These are phyloP conservation scores for Cyberlindnera amylophila DNA, from an alignment of 805 yeast species.

Conservation along the genomic window DNA sequence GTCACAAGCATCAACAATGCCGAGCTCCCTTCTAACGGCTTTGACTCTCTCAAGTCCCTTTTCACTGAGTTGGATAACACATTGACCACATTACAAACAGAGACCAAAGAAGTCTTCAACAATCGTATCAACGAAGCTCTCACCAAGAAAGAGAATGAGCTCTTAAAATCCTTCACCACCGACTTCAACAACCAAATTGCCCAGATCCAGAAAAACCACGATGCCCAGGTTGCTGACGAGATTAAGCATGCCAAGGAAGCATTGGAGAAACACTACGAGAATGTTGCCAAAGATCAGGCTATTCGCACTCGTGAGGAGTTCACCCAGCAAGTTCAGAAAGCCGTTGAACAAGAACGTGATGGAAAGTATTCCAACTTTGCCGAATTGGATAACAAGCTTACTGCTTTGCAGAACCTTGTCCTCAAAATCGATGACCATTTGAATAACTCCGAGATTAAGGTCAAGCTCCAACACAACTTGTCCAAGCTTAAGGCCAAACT, in stretches of 20 bases:
- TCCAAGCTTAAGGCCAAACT: constrained; percentile 40
- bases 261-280: constrained; percentile 67
- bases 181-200: constrained; percentile 62
- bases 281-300: constrained; percentile 64
- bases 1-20: constrained; percentile 24
- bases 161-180: constrained; percentile 54
- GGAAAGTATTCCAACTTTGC: constrained; percentile 71
- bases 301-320: constrained; percentile 67
- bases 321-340: constrained; percentile 50
- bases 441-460: constrained; percentile 35
- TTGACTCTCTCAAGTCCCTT: constrained; percentile 14
- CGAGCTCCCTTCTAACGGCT: constrained; percentile 14
- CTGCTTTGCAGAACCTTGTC: constrained; percentile 53
- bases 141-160: constrained; percentile 44
- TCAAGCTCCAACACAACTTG: constrained; percentile 41
- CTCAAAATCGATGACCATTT: constrained; percentile 36
- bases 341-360: constrained; percentile 70
- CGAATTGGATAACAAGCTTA: constrained; percentile 52
- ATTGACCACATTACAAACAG: constrained; percentile 13
- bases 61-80: constrained; percentile 23
- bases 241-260: constrained; percentile 63
- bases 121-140: constrained; percentile 23
- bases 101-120: constrained; percentile 12
- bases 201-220: constrained; percentile 56
- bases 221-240: constrained; percentile 56